Conservation (phyloP, 306 rosid species). For the Rosa chinensis region DNA sequence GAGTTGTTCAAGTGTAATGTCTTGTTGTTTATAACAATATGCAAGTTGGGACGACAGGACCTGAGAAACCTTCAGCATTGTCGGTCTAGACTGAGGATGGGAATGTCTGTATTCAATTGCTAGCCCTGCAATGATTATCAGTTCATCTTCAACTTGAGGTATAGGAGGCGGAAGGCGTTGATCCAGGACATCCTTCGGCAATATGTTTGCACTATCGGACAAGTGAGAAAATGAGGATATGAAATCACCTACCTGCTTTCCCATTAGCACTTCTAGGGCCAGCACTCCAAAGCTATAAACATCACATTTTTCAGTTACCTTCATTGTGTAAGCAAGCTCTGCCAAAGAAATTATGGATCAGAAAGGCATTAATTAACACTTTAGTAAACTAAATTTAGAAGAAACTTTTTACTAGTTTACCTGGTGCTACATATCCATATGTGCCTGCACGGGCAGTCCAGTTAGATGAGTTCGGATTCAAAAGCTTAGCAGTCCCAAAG, state of each 20-base stretch:
- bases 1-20: no score
- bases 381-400: neutral
- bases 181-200: neutral
- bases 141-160: neutral
- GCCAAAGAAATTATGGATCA: neutral
- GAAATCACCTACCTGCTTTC: neutral
- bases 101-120: no score
- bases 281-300: neutral
- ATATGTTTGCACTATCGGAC: neutral
- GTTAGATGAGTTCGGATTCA: neutral
- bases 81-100: no score
- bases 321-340: slow-evolving; percentile 3
- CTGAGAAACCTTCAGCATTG: no score
- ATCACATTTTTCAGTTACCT: neutral
- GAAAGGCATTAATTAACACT: neutral
- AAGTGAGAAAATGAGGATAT: neutral
- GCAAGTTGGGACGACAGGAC: no score
- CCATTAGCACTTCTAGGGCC: neutral
- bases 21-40: no score
- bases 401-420: neutral
- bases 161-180: neutral
- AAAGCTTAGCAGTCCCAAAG: neutral
- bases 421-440: neutral
- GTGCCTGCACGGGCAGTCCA: neutral
- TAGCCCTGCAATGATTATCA: no score